These are phyloP conservation scores for Chrysoporthe puriensis DNA, from an alignment of 2,329 filamentous ascomycete species.

Conservation along the genomic window DNA sequence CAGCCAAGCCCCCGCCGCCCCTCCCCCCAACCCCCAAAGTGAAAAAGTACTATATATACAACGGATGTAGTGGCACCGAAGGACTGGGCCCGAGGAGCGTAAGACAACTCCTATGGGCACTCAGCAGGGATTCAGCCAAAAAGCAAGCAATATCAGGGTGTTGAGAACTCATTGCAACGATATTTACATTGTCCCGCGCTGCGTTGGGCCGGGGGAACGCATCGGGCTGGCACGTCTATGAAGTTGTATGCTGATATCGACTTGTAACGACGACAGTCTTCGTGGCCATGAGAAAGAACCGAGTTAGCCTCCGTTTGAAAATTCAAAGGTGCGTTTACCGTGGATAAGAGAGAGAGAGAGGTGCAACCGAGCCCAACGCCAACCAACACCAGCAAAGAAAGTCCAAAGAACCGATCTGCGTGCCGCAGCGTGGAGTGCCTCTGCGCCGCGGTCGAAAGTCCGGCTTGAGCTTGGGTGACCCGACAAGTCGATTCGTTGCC, in stretches of 20 bases:
- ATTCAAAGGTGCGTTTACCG: constrained; percentile 30
- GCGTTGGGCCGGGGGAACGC: constrained; percentile 4
- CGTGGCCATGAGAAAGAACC: constrained; percentile 22
- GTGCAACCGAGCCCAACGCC: constrained; percentile 30
- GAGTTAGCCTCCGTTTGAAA: constrained; percentile 30
- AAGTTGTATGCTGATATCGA: constrained; percentile 16
- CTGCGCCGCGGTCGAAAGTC: background rate
- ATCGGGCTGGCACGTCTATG: constrained; percentile 16
- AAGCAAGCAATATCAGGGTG: too few relatives aligned
- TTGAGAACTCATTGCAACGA: background rate
- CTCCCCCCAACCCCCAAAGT: too few relatives aligned
- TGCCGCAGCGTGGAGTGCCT: background rate
- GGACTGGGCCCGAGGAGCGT: too few relatives aligned
- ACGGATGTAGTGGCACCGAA: too few relatives aligned
- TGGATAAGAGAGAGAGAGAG: constrained; percentile 16
- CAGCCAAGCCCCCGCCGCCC: too few relatives aligned
- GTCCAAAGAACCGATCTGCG: background rate
- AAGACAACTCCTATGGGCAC: too few relatives aligned
- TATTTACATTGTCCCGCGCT: constrained; percentile 2
- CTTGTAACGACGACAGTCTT: constrained; percentile 12
- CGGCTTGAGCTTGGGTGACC: background rate
- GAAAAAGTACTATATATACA: too few relatives aligned
- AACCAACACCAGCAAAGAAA: constrained; percentile 10
- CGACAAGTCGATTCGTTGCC: background rate
- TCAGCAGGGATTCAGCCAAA: too few relatives aligned